Percentiles rank a stretch among this genome's conserved stretches.
Evolutionary conservation across 179 eudicot genomes (phyloP).

Genomic region (Heliamphora pulchella): DNA sequence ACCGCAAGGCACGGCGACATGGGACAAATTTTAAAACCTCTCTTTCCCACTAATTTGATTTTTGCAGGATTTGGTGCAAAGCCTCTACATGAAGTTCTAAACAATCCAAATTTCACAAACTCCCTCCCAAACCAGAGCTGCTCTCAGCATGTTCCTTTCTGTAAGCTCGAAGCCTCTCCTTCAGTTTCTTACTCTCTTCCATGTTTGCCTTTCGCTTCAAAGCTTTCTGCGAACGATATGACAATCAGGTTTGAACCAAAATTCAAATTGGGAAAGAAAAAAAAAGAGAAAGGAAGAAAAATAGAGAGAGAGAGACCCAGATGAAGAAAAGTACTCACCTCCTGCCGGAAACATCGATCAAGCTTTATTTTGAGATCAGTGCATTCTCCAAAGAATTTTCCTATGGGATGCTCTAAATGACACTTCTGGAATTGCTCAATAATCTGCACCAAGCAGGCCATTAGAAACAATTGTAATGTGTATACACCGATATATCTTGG

Average conservation of each 20-base stretch:
- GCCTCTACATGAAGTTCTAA: background rate
- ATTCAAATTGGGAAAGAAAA: background rate
- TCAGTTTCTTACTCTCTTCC: slow-evolving; percentile 78
- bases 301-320: too few relatives aligned
- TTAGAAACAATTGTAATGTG: background rate
- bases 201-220: slow-evolving; percentile 72
- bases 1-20: background rate
- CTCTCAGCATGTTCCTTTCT: slow-evolving; percentile 51
- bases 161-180: slow-evolving; percentile 59
- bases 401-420: slow-evolving; percentile 68
- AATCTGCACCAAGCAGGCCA: slow-evolving; percentile 40
- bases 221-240: slow-evolving; percentile 45
- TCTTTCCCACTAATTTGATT: background rate
- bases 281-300: too few relatives aligned
- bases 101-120: background rate
- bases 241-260: background rate
- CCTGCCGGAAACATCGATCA: slow-evolving; percentile 82
- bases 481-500: too few relatives aligned
- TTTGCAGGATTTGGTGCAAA: background rate
- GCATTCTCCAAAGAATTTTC: slow-evolving; percentile 78
- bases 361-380: slow-evolving; percentile 88
- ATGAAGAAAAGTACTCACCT: slow-evolving; percentile 38
- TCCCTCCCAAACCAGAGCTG: slow-evolving; percentile 2
- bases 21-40: too few relatives aligned
- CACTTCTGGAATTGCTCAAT: slow-evolving; percentile 86